phyloP scores from a whole-genome alignment of 1,139 yeast species.

The Kodamaea fungicola region DNA sequence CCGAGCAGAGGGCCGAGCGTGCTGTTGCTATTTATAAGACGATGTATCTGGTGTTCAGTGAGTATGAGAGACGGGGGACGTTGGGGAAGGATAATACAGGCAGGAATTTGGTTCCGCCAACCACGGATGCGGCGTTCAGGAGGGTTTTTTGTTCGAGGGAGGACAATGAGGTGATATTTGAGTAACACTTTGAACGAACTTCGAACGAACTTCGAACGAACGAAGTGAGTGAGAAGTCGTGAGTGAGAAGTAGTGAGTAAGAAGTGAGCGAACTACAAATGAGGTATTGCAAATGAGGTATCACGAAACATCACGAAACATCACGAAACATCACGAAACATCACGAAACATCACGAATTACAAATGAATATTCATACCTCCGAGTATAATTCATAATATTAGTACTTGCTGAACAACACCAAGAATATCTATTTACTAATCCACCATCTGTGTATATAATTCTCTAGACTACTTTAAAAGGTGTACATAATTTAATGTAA shows the following conservation, averaged over 20 bases:
- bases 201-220: background rate
- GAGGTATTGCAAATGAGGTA: too few species aligned
- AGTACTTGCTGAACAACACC: too few species aligned
- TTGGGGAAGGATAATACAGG: slow-evolving; percentile 37
- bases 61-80: slow-evolving; percentile 20
- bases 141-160: slow-evolving; percentile 48
- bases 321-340: too few species aligned
- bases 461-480: too few species aligned
- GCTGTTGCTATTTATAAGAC: slow-evolving; percentile 34
- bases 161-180: slow-evolving; percentile 40
- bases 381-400: too few species aligned
- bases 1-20: slow-evolving; percentile 39
- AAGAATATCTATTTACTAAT: too few species aligned
- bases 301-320: too few species aligned
- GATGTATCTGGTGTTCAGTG: slow-evolving; percentile 33
- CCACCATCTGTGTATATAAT: too few species aligned
- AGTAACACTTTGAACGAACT: slow-evolving; percentile 3
- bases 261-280: background rate
- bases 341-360: too few species aligned
- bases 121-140: slow-evolving; percentile 42
- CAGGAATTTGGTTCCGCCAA: slow-evolving; percentile 33
- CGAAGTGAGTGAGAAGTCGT: background rate
- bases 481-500: too few species aligned
- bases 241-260: background rate
- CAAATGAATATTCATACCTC: too few species aligned